Percentiles rank a stretch among this genome's conserved stretches.
Evolutionary conservation across 2,329 filamentous ascomycete species (phyloP).

Genomic region (Xylariaceae sp.): DNA sequence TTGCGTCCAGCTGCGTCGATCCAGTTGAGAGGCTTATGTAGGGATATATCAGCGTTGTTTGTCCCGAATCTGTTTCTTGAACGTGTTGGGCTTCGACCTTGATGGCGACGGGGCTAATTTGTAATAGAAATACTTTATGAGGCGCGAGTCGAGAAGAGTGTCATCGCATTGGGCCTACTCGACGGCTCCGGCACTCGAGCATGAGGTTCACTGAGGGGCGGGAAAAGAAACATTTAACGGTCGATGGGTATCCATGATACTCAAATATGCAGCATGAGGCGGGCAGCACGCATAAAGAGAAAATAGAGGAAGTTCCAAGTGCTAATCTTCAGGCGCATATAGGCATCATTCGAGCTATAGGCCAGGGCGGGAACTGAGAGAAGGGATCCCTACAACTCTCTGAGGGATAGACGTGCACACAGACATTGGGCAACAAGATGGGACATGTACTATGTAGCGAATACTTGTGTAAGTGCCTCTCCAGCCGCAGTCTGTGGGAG

Average conservation of each 20-base stretch:
- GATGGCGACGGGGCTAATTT: background rate
- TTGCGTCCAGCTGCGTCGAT: background rate
- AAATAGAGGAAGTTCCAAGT: background rate
- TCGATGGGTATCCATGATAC: conserved; percentile 12
- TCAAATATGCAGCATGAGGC: conserved; percentile 21
- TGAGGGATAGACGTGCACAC: background rate
- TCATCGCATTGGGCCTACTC: conserved; percentile 9
- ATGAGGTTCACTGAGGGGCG: conserved; percentile 5
- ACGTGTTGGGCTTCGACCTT: background rate
- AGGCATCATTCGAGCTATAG: background rate
- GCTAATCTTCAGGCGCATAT: background rate
- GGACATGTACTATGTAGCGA: background rate
- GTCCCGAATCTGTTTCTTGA: background rate
- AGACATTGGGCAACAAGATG: background rate
- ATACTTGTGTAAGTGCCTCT: background rate
- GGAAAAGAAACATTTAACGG: conserved; percentile 13
- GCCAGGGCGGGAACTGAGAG: background rate
- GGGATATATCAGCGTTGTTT: conserved; percentile 1
- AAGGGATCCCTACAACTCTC: background rate
- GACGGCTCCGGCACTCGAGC: conserved; percentile 15
- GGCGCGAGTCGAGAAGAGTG: conserved; percentile 5
- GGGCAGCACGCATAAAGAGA: background rate
- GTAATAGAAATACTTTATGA: background rate
- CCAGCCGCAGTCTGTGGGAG: background rate
- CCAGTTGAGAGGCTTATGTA: conserved; percentile 1